These are phyloP conservation scores for Nitzschia inconspicua DNA, from an alignment of 108 stramenopile species.

Conservation along the genomic window DNA sequence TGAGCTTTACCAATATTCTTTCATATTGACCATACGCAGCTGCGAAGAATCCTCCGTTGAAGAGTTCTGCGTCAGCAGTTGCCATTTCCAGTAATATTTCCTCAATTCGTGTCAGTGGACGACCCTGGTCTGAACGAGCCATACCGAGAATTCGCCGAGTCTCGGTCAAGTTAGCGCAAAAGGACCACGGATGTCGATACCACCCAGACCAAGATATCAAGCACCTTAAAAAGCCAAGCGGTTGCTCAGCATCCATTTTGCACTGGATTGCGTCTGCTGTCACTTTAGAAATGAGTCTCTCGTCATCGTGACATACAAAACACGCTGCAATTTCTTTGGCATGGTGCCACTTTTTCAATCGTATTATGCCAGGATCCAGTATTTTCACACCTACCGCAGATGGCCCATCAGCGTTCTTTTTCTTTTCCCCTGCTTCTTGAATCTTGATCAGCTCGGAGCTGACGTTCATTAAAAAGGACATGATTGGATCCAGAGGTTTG, in stretches of 20 bases:
- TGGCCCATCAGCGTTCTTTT: too few species aligned
- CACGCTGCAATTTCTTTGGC: neutral
- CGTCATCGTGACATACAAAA: constrained; percentile 12
- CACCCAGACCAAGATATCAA: constrained; percentile 67
- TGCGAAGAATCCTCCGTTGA: constrained; percentile 42
- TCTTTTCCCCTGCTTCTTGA: too few species aligned
- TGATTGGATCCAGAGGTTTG: neutral
- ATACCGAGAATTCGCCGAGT: constrained; percentile 39
- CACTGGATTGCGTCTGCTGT: constrained; percentile 18
- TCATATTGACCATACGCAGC: constrained; percentile 30
- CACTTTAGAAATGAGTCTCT: constrained; percentile 6
- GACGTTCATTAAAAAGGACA: too few species aligned
- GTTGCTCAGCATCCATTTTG: neutral
- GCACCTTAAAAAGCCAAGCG: constrained; percentile 29
- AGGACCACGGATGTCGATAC: constrained; percentile 55
- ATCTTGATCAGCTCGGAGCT: too few species aligned
- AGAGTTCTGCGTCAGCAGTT: constrained; percentile 62
- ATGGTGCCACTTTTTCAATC: constrained; percentile 2
- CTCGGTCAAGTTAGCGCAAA: constrained; percentile 42
- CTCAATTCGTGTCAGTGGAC: constrained; percentile 35
- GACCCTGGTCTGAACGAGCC: constrained; percentile 30
- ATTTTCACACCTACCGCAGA: too few species aligned
- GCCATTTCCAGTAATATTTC: constrained; percentile 46
- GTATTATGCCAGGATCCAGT: too few species aligned
- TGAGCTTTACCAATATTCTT: constrained; percentile 1